Evolutionary conservation across 2,329 filamentous ascomycete species (phyloP).

Genomic region (Monosporascus sp.): DNA sequence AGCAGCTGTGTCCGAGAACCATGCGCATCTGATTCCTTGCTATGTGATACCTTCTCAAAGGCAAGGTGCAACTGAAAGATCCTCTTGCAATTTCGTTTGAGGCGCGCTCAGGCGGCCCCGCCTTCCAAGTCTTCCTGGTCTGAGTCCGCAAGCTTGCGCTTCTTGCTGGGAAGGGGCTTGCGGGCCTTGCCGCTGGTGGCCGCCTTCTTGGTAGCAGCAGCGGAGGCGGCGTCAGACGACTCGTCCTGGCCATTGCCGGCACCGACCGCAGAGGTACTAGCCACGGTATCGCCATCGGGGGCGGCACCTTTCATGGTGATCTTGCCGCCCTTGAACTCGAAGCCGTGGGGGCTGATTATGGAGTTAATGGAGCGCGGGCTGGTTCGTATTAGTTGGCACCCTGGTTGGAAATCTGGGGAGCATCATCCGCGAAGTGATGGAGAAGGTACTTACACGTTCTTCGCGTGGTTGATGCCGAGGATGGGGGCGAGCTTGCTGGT

Average conservation of each 20-base stretch:
- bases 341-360: slow-evolving; percentile 3
- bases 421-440: not conserved
- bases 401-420: not conserved
- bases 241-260: not conserved
- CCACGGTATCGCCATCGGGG: not conserved
- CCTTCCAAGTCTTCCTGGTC: not conserved
- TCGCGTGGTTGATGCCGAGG: slow-evolving; percentile 1
- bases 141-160: not conserved
- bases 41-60: too few relatives aligned
- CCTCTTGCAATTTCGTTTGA: too few relatives aligned
- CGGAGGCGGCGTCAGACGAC: not conserved
- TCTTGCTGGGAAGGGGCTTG: not conserved
- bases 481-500: not conserved
- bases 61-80: too few relatives aligned
- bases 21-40: too few relatives aligned
- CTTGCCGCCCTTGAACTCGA: slow-evolving; percentile 4
- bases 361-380: slow-evolving; percentile 4
- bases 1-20: too few relatives aligned
- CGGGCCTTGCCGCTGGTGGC: not conserved
- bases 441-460: slow-evolving; percentile 4
- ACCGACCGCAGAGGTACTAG: too few relatives aligned
- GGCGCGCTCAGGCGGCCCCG: not conserved
- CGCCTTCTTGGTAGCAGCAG: not conserved
- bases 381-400: not conserved
- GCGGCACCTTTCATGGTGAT: slow-evolving; percentile 1